Evolutionary conservation across 1,284 basidiomycete genomes (phyloP).

Genomic region (Mycosarcoma mackinlayi): DNA sequence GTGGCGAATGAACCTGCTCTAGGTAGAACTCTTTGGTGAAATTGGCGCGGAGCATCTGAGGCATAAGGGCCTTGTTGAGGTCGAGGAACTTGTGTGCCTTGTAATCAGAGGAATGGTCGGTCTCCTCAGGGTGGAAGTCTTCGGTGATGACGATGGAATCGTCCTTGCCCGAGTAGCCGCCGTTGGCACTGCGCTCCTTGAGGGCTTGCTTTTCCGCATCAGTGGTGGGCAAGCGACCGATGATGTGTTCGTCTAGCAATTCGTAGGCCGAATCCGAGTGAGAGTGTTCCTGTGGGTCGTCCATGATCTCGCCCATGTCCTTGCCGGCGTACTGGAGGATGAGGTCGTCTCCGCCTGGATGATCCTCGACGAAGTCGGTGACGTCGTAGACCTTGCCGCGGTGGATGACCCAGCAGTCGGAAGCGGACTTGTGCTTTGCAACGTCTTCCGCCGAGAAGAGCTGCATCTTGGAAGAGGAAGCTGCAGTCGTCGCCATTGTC

Average conservation of each 20-base stretch:
- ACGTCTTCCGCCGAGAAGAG: conserved; percentile 52
- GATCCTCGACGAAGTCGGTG: conserved; percentile 71
- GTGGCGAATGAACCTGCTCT: conserved; percentile 91
- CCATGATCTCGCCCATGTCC: conserved; percentile 85
- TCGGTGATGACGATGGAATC: conserved; percentile 75
- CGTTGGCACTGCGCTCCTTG: conserved; percentile 28
- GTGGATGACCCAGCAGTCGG: conserved; percentile 73
- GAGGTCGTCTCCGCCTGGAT: conserved; percentile 72
- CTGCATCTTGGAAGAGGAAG: conserved; percentile 43
- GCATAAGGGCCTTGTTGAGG: conserved; percentile 83
- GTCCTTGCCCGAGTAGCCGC: conserved; percentile 60
- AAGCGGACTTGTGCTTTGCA: conserved; percentile 72
- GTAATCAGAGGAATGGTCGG: conserved; percentile 68
- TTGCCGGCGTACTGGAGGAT: conserved; percentile 79
- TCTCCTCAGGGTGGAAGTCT: conserved; percentile 64
- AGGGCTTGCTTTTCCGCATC: conserved; percentile 42
- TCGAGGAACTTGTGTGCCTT: conserved; percentile 93
- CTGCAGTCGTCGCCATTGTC: conserved; percentile 20
- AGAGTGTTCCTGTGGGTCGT: conserved; percentile 84
- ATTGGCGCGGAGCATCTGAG: conserved; percentile 84
- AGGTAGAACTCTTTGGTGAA: conserved; percentile 96
- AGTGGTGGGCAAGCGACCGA: conserved; percentile 54
- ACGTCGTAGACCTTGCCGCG: conserved; percentile 71
- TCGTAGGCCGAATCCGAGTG: conserved; percentile 92
- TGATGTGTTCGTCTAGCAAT: conserved; percentile 82